Evolutionary conservation across 495 filamentous ascomycete species (phyloP).

Genomic region (Lophiotrema nucula): DNA sequence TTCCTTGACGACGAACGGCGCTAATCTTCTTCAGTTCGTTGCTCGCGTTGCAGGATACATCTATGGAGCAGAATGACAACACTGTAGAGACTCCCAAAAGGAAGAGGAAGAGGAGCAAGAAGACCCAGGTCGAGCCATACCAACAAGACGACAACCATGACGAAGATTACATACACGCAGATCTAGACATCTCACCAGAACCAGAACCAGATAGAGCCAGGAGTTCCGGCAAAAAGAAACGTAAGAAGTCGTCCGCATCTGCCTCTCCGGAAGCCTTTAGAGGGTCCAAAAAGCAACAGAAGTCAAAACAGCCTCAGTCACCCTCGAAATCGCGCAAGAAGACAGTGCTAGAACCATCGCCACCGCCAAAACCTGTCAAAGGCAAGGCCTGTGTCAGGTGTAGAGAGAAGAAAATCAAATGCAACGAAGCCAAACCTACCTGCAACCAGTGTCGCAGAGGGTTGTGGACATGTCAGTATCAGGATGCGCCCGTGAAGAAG

Average conservation of each 20-base stretch:
- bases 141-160: no score
- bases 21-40: no score
- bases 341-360: neutral
- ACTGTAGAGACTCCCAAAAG: neutral
- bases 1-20: no score
- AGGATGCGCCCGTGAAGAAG: neutral
- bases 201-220: conserved; percentile 3
- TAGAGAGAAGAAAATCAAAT: conserved; percentile 22
- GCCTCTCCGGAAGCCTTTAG: neutral
- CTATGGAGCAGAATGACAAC: no score
- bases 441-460: conserved; percentile 17
- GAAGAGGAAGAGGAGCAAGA: conserved; percentile 3
- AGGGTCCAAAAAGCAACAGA: conserved; percentile 10
- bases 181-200: conserved; percentile 12
- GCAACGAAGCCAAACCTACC: conserved; percentile 16
- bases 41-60: no score
- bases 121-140: neutral
- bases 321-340: conserved; percentile 5
- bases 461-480: conserved; percentile 16
- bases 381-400: conserved; percentile 17
- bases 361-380: conserved; percentile 1
- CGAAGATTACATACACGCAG: neutral
- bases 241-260: neutral
- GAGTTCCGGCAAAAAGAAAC: neutral
- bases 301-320: conserved; percentile 5